A percentile compares a stretch with the other conserved stretches of the same genome.
Conservation (phyloP, 176 grass and related monocot genomes). For the Oryza coarctata region DNA sequence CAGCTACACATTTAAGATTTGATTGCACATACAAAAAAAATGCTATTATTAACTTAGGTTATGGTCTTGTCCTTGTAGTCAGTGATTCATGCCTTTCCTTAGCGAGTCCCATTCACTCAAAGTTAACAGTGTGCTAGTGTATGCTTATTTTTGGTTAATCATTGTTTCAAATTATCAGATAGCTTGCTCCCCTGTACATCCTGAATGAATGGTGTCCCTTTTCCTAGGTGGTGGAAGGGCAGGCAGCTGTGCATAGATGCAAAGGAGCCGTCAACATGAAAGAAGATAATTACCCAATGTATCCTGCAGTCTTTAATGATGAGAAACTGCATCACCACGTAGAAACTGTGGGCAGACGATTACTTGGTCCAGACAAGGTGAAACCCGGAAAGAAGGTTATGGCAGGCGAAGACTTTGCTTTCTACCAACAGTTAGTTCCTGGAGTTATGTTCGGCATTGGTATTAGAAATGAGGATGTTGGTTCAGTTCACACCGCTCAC, state of each 20-base stretch:
- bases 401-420: constrained; percentile 93
- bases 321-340: constrained; percentile 58
- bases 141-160: not conserved
- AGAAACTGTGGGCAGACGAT: constrained; percentile 43
- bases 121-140: not conserved
- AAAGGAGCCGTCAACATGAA: constrained; percentile 41
- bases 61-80: not conserved
- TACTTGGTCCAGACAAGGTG: constrained; percentile 73
- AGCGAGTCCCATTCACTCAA: not conserved
- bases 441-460: constrained; percentile 73
- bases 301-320: constrained; percentile 84
- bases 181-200: not conserved
- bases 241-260: constrained; percentile 72
- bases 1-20: not conserved
- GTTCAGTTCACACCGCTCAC: constrained; percentile 57
- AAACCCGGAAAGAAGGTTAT: constrained; percentile 69
- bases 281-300: constrained; percentile 49
- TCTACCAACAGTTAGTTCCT: constrained; percentile 75
- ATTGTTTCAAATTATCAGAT: not conserved
- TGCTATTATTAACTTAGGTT: not conserved
- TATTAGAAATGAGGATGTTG: constrained; percentile 59
- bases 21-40: not conserved
- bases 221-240: constrained; percentile 78
- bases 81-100: not conserved
- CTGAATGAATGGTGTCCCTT: not conserved